Conservation (phyloP, 2,329 filamentous ascomycete genomes). For the Pyrenophora seminiperda region DNA sequence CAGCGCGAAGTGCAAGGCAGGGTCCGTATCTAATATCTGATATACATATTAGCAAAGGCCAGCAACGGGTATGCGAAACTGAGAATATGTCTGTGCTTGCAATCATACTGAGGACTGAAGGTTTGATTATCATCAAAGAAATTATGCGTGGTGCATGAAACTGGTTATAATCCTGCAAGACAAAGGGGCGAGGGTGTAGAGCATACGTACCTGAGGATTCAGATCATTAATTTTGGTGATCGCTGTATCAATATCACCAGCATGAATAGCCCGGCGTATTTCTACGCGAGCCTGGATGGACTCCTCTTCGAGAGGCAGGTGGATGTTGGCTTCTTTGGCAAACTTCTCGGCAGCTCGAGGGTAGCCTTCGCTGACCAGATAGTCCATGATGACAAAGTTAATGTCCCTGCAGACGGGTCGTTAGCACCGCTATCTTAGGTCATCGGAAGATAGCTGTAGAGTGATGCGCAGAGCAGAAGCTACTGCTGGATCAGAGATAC, state of each 20-base stretch:
- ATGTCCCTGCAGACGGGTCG: conserved; percentile 71
- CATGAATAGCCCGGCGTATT: conserved; percentile 84
- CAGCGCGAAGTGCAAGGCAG: conserved; percentile 84
- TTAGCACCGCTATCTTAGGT: conserved; percentile 27
- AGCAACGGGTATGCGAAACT: conserved; percentile 10
- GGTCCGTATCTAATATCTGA: conserved; percentile 85
- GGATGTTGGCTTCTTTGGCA: conserved; percentile 88
- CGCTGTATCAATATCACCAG: conserved; percentile 81
- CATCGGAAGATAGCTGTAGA: background rate
- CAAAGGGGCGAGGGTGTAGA: conserved; percentile 3
- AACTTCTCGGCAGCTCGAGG: conserved; percentile 91
- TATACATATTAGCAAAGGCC: conserved; percentile 30
- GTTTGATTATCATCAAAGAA: conserved; percentile 83
- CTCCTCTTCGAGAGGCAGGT: conserved; percentile 71
- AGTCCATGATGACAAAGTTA: conserved; percentile 94
- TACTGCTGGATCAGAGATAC: conserved; percentile 66
- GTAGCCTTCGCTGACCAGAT: conserved; percentile 94
- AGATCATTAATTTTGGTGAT: conserved; percentile 88
- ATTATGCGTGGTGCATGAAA: conserved; percentile 99
- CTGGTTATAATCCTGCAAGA: conserved; percentile 87
- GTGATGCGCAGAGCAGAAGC: conserved; percentile 19
- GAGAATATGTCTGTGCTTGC: conserved; percentile 21
- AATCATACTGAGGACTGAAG: conserved; percentile 88
- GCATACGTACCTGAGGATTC: conserved; percentile 78
- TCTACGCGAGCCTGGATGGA: conserved; percentile 78